A percentile compares a stretch with the other conserved stretches of the same genome.
Evolutionary conservation across 345 rosid species (phyloP).

Genomic region (Jatropha curcas): DNA sequence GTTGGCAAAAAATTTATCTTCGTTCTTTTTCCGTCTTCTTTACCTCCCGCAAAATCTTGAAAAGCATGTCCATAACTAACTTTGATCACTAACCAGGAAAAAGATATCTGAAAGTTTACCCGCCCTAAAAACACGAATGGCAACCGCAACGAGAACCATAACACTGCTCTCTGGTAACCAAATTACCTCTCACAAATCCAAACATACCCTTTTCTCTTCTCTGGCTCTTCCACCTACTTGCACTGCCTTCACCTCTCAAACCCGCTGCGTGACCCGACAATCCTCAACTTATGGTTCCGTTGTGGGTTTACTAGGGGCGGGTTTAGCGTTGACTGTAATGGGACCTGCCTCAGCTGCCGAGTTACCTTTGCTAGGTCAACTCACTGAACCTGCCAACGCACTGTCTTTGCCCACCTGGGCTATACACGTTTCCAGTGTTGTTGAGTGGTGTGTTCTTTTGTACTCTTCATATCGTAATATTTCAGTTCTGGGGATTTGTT

Average conservation of each 20-base stretch:
- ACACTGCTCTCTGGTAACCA: conserved; percentile 30
- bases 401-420: conserved; percentile 95
- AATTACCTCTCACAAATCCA: conserved; percentile 19
- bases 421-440: conserved; percentile 86
- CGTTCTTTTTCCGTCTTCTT: no score
- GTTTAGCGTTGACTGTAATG: conserved; percentile 47
- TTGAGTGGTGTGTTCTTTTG: conserved; percentile 60
- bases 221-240: conserved; percentile 10
- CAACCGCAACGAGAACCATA: conserved; percentile 33
- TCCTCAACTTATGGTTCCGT: conserved; percentile 1
- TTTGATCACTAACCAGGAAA: background rate
- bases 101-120: background rate
- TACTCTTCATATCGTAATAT: background rate
- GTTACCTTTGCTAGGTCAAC: conserved; percentile 46
- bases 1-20: no score
- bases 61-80: background rate
- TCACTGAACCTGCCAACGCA: conserved; percentile 82
- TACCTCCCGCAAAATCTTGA: no score
- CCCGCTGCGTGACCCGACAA: conserved; percentile 7
- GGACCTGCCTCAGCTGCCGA: conserved; percentile 55
- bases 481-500: background rate
- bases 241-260: background rate
- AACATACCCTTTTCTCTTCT: conserved; percentile 12
- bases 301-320: conserved; percentile 55
- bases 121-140: conserved; percentile 36